A percentile compares a stretch with the other conserved stretches of the same genome.
phyloP scores from a whole-genome alignment of 148 eudicot species.

The Vaccinium myrtillus region DNA sequence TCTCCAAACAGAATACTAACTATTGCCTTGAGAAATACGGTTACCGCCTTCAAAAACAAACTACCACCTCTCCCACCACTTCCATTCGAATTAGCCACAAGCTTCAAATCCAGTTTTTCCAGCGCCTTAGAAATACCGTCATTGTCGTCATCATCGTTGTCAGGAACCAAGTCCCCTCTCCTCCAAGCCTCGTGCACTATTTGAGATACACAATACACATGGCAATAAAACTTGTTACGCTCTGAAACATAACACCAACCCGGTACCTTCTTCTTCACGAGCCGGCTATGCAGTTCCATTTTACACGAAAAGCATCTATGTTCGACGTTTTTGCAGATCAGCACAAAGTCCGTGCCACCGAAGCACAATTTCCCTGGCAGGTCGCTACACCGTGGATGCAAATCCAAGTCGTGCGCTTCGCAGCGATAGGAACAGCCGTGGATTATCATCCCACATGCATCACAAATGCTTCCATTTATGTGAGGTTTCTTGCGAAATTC shows the following conservation, averaged over 20 bases:
- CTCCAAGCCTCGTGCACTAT: slow-evolving; percentile 16
- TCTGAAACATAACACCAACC: slow-evolving; percentile 16
- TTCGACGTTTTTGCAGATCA: neutral
- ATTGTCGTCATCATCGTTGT: neutral
- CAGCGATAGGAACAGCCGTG: slow-evolving; percentile 9
- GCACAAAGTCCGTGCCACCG: neutral
- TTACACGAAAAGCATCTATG: neutral
- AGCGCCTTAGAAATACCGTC: neutral
- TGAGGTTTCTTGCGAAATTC: neutral
- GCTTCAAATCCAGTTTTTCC: neutral
- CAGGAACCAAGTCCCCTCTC: neutral
- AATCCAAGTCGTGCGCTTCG: neutral
- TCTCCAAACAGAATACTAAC: neutral
- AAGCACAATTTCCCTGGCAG: neutral
- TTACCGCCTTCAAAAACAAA: neutral
- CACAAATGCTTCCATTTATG: neutral
- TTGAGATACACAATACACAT: slow-evolving; percentile 12
- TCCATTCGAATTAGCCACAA: neutral
- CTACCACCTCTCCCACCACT: neutral
- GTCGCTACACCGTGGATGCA: slow-evolving; percentile 17
- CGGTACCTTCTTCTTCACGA: neutral
- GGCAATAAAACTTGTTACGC: neutral
- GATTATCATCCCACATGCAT: slow-evolving; percentile 17
- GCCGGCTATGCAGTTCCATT: neutral
- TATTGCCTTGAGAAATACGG: neutral